Evolutionary conservation across 495 filamentous ascomycete species (phyloP), one percentile per base, ranked within the genome.

Genomic region (Penicillium mononematosum): DNA sequence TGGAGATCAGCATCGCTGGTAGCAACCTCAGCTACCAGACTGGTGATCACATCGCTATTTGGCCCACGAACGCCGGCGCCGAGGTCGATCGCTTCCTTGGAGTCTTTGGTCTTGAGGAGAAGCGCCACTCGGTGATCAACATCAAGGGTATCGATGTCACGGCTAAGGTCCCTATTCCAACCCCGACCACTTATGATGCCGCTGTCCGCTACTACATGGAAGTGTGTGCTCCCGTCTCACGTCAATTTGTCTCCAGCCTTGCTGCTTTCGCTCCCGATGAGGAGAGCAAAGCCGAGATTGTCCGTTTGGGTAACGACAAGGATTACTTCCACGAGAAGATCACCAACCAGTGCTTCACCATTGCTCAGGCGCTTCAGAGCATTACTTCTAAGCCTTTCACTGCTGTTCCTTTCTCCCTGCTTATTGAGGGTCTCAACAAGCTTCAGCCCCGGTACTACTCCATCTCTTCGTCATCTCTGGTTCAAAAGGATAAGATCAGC

Each of bases 361-460:
- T 99, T 64, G 89, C 91, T 3, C 88, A 96, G 62, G 86, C 89
- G 29, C 79, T 99, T n/a, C 81, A 91, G 61, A 85, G 77, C 55
- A 80, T 96, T 59, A 82, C 86, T 47, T 81, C 84, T 25, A 77
- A 89, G 75, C 81, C 82, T 45, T 99, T 95, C 88, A 73, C 81
- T 20, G 85, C 83, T 45, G 84, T 96, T 45, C 95, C 94, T 16
- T 98, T 99, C 76, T 96, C 95, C 6, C 83, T 92, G 62, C 84
- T 98, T 59, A 94, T 98, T 59, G 94, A 99, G 78, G 89, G 91
- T 60, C 71, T 98, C 52, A 88, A 88, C 75, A 96, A 96, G 78
- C 84, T 99, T 45, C 94, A 98, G 68, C 92, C 95, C 9, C 90
- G 94, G 29, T 99, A 98, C 80, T 99, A 99, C 79, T 98, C 95